Evolutionary conservation across 176 grass and related monocot species (phyloP).

Genomic region (Chloris gayana): DNA sequence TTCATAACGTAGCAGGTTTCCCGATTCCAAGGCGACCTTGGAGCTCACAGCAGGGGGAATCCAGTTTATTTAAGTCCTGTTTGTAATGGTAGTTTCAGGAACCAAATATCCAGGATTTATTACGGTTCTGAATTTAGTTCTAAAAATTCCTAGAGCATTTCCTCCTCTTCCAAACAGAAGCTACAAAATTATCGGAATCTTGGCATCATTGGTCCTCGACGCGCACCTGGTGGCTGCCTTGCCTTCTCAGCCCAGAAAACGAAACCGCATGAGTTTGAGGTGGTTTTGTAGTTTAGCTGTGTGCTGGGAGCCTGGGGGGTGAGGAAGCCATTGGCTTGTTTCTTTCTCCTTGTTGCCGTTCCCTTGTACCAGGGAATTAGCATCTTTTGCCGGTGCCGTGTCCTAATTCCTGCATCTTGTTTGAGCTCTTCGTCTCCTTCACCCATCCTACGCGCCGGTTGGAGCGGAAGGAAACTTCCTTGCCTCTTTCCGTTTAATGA

Average conservation of each 20-base stretch:
- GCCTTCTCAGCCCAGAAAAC: neutral
- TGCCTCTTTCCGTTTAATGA: neutral
- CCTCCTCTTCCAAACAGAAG: neutral
- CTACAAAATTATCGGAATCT: neutral
- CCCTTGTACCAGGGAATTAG: neutral
- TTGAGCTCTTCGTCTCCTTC: neutral
- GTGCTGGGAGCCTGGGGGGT: neutral
- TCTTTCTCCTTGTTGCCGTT: slow-evolving; percentile 11
- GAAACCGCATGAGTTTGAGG: neutral
- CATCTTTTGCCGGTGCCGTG: neutral
- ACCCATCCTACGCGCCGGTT: neutral
- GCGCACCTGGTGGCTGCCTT: neutral
- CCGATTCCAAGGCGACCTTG: neutral
- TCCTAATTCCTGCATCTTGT: slow-evolving; percentile 9
- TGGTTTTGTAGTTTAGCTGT: neutral
- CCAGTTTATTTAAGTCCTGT: neutral
- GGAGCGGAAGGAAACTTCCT: neutral
- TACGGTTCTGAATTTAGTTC: neutral
- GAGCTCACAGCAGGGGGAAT: neutral
- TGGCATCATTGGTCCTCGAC: neutral
- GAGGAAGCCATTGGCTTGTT: neutral
- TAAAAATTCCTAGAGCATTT: neutral
- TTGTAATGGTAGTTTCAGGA: neutral
- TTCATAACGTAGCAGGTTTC: neutral
- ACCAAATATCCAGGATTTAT: neutral